Base-by-base conservation (phyloP, 768 basidiomycete genomes). In the Trametes sanguinea region DNA sequence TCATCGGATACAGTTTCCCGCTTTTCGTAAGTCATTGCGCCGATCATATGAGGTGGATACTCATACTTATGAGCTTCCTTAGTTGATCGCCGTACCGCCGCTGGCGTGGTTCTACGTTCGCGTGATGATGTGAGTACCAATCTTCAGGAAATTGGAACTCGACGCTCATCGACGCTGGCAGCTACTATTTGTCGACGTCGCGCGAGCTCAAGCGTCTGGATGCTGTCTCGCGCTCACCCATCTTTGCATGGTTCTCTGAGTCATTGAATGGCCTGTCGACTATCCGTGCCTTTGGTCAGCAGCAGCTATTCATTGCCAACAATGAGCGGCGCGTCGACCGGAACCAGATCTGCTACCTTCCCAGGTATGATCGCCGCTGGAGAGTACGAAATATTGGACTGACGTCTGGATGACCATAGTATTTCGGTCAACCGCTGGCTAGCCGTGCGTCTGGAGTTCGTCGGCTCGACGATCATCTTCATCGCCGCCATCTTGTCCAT, bases 231-330 rank as follows among this genome's bases (percentile, higher is more conserved):
- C 87, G 91, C 42, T 93, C 92, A 0, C 95, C 95, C 1, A 93
- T 98, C 61, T 95, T 96, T 73, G 89, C 88, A 0, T 90, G 88
- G 87, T 92, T 92, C 71, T 89, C 89, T 2, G 92, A 92, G 71
- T 88, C 84, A 2, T 75, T 87, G 40, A 81, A 83, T 3, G 94
- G 94, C 6, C 74, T 93, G 40, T 86, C 90, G 0, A 94, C 92
- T 2, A 94, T 95, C 67, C 84, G 92, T 0, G 91, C 92, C 0
- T 95, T 89, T 76, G 74, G 78, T 39, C 91, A 92, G 64, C 86
- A 92, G 69, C 51, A 74, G 0, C 76, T 88, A 9, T 95, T 95
- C 71, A 77, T 83, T 16, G 76, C 81, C 8, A 83, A 83, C 40
- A 94, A 90, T 65, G 84, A 88, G 57, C 83, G 81, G 17, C 85